Percentiles rank a stretch among this genome's conserved stretches.
Evolutionary conservation across 1,284 basidiomycete species (phyloP).

Genomic region (Marasmius fiardii): DNA sequence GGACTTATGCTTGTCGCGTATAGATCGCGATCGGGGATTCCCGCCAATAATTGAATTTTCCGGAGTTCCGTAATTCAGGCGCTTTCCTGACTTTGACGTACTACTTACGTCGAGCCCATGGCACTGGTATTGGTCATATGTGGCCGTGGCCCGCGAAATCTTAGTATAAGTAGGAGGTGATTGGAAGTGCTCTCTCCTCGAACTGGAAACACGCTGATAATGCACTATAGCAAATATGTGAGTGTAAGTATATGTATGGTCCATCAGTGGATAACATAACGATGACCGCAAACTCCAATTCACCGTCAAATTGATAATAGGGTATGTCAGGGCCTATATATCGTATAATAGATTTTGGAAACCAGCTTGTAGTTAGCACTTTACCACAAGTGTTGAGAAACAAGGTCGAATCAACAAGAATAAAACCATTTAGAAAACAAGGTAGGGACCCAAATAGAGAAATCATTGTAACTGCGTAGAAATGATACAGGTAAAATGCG

Average conservation of each 20-base stretch:
- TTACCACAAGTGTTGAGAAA: not conserved
- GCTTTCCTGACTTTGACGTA: too few relatives aligned
- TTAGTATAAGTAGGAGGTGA: too few relatives aligned
- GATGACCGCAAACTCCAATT: too few relatives aligned
- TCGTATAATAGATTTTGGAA: too few relatives aligned
- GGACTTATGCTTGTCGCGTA: not conserved
- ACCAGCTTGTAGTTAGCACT: not conserved
- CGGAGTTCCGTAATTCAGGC: not conserved
- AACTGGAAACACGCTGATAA: too few relatives aligned
- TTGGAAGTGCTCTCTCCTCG: too few relatives aligned
- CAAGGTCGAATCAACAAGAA: not conserved
- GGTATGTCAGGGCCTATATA: too few relatives aligned
- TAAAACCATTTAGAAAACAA: conserved; percentile 31
- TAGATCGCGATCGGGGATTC: not conserved
- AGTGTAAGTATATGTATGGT: not conserved
- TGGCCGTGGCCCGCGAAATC: too few relatives aligned
- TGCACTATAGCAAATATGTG: not conserved
- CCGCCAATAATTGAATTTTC: not conserved
- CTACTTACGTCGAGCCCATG: too few relatives aligned
- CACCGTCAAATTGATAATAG: too few relatives aligned
- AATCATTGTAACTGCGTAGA: conserved; percentile 26
- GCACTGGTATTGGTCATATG: too few relatives aligned
- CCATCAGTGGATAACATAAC: not conserved
- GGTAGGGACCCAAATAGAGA: conserved; percentile 28
- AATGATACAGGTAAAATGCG: not conserved